Evolutionary conservation across 345 rosid species (phyloP), one percentile per base, ranked within the genome.

Genomic region (Turritis glabra): DNA sequence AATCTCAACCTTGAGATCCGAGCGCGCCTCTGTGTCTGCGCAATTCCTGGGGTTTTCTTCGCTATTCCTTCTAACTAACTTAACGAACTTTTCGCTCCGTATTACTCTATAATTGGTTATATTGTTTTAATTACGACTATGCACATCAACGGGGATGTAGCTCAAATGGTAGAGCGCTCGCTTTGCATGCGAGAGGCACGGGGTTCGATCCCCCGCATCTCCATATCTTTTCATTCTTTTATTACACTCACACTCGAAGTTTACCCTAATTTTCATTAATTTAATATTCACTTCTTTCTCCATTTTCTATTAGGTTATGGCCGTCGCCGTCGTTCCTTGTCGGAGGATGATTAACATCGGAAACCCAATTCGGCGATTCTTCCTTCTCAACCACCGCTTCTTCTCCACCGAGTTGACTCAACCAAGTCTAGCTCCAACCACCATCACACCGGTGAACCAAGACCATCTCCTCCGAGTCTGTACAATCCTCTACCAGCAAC

Each of bases 121-220:
- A 32, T 32, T 1, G 2, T 38, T 40, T 4, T 40, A 4, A 13
- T 13, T 40, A 40, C 44, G 2, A 4, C 0, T 14, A 0, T 1
- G 2, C 0, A 0, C 3, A 2, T 1, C 67, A 12, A 18, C 1
- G 96, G 96, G 88, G 91, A 79, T 89, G 97, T 88, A 88, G 93
- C 93, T 91, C 97, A 89, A 86, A 87, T 89, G 96, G 97, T 89
- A 86, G 90, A 89, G 93, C 93, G 90, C 89, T 81, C 84, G 88
- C 91, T 85, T 91, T 67, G 50, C 68, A 59, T 75, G 69, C 69
- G 60, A 51, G 80, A 76, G 73, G 66, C 33, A 57, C 56, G 18
- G 61, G 72, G 72, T 67, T 67, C 71, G 60, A 67, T 67, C n/a
- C 88, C 89, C 91, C 84, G 93, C 93, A 85, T 83, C 83, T 89